phyloP scores from a whole-genome alignment of 108 stramenopile genomes.

The Nitzschia inconspicua region DNA sequence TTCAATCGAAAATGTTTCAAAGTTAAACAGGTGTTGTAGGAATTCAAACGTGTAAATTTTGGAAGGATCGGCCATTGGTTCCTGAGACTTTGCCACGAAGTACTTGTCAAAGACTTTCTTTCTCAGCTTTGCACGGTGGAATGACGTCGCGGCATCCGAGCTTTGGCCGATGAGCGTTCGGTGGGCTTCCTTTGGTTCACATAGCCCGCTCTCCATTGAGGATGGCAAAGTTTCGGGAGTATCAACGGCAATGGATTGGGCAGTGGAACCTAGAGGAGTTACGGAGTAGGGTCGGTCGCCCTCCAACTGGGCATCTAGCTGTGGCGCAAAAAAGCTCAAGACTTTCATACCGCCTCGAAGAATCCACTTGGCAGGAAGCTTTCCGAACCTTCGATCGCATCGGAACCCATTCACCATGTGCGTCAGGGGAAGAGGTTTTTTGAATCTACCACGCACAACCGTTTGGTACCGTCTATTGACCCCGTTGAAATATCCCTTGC shows the following conservation, averaged over 20 bases:
- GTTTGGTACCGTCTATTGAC: constrained; percentile 59
- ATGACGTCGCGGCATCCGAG: constrained; percentile 29
- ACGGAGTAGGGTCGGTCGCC: constrained; percentile 54
- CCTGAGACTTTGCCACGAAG: constrained; percentile 26
- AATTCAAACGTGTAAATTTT: constrained; percentile 85
- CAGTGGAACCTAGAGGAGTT: constrained; percentile 74
- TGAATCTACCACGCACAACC: constrained; percentile 66
- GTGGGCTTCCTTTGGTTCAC: constrained; percentile 21
- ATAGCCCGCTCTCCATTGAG: too few relatives aligned
- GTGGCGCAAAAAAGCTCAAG: constrained; percentile 69
- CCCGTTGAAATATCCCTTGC: constrained; percentile 49
- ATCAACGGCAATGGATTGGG: constrained; percentile 56
- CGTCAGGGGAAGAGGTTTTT: constrained; percentile 51
- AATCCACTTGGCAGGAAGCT: constrained; percentile 65
- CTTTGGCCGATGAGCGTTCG: constrained; percentile 39
- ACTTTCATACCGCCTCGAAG: constrained; percentile 62
- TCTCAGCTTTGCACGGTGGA: constrained; percentile 47
- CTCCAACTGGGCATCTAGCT: constrained; percentile 64
- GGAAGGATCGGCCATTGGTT: constrained; percentile 35
- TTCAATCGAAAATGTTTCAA: constrained; percentile 68
- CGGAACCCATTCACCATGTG: constrained; percentile 68
- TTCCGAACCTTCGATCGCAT: constrained; percentile 48
- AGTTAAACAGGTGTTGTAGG: constrained; percentile 80
- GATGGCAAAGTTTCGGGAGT: too few relatives aligned
- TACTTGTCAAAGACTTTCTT: constrained; percentile 73